A percentile compares a stretch with the other conserved stretches of the same genome.
These are phyloP conservation scores for Sporothrix globosa DNA, from an alignment of 2,329 filamentous ascomycete species.

Conservation along the genomic window DNA sequence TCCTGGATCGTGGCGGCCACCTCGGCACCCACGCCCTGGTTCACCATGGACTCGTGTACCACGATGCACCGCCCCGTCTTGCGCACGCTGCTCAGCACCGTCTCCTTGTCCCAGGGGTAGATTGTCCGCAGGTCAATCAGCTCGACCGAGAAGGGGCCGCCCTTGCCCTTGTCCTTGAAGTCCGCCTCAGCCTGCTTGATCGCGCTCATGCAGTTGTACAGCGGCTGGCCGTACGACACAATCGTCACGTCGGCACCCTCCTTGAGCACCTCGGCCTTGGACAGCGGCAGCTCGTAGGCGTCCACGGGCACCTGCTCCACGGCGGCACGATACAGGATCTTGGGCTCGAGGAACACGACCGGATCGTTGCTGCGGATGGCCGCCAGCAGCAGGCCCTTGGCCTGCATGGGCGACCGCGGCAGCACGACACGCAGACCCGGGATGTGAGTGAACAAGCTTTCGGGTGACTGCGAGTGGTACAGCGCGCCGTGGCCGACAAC, in stretches of 20 bases:
- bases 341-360: constrained; percentile 91
- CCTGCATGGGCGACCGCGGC: constrained; percentile 82
- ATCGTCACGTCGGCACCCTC: constrained; percentile 79
- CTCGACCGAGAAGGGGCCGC: constrained; percentile 75
- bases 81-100: constrained; percentile 77
- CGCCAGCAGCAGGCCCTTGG: constrained; percentile 80
- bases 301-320: constrained; percentile 87
- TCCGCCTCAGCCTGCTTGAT: constrained; percentile 76
- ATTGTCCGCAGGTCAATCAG: constrained; percentile 85
- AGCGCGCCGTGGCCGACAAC: constrained; percentile 86
- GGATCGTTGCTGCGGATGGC: constrained; percentile 82
- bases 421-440: constrained; percentile 85
- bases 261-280: constrained; percentile 82
- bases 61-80: constrained; percentile 87
- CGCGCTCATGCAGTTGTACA: constrained; percentile 81
- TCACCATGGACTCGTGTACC: constrained; percentile 91
- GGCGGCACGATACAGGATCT: constrained; percentile 86
- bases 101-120: constrained; percentile 88
- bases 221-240: constrained; percentile 84
- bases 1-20: constrained; percentile 88
- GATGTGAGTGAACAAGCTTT: constrained; percentile 84
- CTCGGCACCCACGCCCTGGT: constrained; percentile 85
- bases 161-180: constrained; percentile 49
- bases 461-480: constrained; percentile 87
- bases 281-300: constrained; percentile 80